Conservation (phyloP, 345 rosid genomes). For the Excoecaria agallocha region DNA sequence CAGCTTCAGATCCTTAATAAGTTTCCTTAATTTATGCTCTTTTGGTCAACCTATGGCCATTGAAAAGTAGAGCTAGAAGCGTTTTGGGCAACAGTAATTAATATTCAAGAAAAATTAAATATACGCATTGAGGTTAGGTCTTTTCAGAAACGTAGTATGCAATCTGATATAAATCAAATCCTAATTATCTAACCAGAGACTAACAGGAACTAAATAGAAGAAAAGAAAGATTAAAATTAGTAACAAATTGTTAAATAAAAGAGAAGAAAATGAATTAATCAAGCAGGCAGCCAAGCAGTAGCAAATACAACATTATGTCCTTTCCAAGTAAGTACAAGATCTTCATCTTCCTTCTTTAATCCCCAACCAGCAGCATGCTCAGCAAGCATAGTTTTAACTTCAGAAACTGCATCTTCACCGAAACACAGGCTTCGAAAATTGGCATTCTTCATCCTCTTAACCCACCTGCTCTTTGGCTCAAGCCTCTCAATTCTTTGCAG, state of each 20-base stretch:
- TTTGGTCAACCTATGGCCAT: too few species aligned
- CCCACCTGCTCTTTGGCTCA: conserved; percentile 72
- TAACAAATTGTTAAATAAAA: background rate
- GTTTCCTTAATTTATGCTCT: too few species aligned
- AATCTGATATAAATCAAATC: too few species aligned
- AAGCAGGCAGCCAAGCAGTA: conserved; percentile 68
- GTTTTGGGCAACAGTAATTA: too few species aligned
- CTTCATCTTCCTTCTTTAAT: conserved; percentile 73
- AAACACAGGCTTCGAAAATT: conserved; percentile 48
- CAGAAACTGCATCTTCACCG: conserved; percentile 52
- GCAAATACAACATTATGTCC: conserved; percentile 95
- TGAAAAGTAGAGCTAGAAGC: too few species aligned
- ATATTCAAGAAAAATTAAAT: too few species aligned
- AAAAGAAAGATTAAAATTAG: background rate
- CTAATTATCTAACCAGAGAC: too few species aligned
- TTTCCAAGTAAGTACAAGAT: conserved; percentile 89
- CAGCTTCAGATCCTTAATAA: too few species aligned
- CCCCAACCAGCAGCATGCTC: conserved; percentile 97
- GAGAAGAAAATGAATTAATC: conserved; percentile 17
- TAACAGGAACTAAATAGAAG: background rate
- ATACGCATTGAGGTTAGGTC: too few species aligned
- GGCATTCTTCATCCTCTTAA: conserved; percentile 64
- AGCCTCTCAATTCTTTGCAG: conserved; percentile 67
- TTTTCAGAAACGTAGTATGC: too few species aligned
- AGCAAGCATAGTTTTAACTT: conserved; percentile 74